phyloP scores from a whole-genome alignment of 768 basidiomycete species.

The Boletus eberwhitei region DNA sequence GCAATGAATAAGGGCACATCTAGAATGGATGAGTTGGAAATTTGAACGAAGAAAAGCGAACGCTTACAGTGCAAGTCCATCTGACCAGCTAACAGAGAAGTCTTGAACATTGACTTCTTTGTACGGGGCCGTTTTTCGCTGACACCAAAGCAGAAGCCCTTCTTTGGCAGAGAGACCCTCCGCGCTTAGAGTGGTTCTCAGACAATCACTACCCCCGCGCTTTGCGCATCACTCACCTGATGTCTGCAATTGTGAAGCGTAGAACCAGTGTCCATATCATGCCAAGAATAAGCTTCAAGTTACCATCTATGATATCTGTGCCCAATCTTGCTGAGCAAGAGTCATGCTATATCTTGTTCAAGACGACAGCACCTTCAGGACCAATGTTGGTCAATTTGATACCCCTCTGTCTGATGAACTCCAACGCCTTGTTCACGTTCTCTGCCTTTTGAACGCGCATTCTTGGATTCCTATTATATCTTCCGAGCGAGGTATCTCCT shows the following conservation, averaged over 20 bases:
- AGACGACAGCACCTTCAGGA: conserved; percentile 67
- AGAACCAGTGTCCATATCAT: conserved; percentile 99
- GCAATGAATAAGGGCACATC: conserved; percentile 95
- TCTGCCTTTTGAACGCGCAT: conserved; percentile 97
- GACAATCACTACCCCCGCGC: neutral
- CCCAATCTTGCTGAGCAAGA: conserved; percentile 5
- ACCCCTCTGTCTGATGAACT: conserved; percentile 91
- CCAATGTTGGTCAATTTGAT: conserved; percentile 98
- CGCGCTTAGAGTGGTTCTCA: conserved; percentile 54
- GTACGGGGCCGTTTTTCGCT: conserved; percentile 91
- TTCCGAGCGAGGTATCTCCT: conserved; percentile 92
- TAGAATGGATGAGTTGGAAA: conserved; percentile 32
- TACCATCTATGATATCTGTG: conserved; percentile 98
- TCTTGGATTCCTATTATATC: conserved; percentile 85
- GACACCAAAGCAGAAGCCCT: conserved; percentile 96
- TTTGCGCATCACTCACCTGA: conserved; percentile 62
- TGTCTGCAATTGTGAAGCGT: conserved; percentile 96
- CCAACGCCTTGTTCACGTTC: conserved; percentile 95
- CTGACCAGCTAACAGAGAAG: conserved; percentile 90
- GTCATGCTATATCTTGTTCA: neutral
- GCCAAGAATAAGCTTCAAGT: conserved; percentile 94
- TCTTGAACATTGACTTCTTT: conserved; percentile 91
- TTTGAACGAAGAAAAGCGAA: neutral
- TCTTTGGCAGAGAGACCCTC: conserved; percentile 99
- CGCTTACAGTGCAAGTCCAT: conserved; percentile 89